A percentile compares a stretch with the other conserved stretches of the same genome.
Conservation (phyloP, 768 basidiomycete genomes). For the Tulasnella sp. region DNA sequence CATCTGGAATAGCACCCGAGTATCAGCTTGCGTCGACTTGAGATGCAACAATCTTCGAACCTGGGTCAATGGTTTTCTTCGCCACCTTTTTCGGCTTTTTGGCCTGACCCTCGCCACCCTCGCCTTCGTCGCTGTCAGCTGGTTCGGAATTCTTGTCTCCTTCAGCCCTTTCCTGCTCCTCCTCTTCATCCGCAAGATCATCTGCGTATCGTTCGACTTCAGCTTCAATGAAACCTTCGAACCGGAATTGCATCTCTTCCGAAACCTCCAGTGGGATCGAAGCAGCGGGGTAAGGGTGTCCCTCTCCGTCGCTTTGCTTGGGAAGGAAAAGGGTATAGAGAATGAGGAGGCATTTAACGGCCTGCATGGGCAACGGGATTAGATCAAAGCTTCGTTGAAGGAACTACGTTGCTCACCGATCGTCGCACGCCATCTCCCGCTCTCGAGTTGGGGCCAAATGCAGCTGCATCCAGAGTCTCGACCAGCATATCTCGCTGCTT, state of each 20-base stretch:
- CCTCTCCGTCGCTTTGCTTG: slow-evolving; percentile 47
- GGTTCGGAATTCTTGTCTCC: slow-evolving; percentile 40
- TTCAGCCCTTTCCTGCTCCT: slow-evolving; percentile 8
- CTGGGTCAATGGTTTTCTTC: slow-evolving; percentile 41
- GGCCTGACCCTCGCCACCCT: slow-evolving; percentile 45
- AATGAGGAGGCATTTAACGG: slow-evolving; percentile 81
- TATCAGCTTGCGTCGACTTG: not conserved
- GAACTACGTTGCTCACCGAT: slow-evolving; percentile 57
- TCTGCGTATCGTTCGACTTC: slow-evolving; percentile 87
- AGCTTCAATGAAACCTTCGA: slow-evolving; percentile 86
- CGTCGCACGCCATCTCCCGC: slow-evolving; percentile 81
- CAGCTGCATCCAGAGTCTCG: slow-evolving; percentile 79
- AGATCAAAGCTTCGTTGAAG: slow-evolving; percentile 7
- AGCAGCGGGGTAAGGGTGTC: slow-evolving; percentile 54
- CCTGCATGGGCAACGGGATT: slow-evolving; percentile 50
- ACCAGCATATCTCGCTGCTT: slow-evolving; percentile 72
- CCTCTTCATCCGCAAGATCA: slow-evolving; percentile 45
- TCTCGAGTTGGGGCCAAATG: slow-evolving; percentile 85
- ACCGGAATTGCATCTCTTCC: slow-evolving; percentile 86
- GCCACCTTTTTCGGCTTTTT: slow-evolving; percentile 45
- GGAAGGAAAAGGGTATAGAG: slow-evolving; percentile 78
- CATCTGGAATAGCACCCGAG: not conserved
- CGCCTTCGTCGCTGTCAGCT: slow-evolving; percentile 42
- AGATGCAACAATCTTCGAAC: not conserved
- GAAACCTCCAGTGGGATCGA: slow-evolving; percentile 66